Evolutionary conservation across 371 early-diverging fungal genomes (phyloP).

Genomic region (Mortierella sp.): DNA sequence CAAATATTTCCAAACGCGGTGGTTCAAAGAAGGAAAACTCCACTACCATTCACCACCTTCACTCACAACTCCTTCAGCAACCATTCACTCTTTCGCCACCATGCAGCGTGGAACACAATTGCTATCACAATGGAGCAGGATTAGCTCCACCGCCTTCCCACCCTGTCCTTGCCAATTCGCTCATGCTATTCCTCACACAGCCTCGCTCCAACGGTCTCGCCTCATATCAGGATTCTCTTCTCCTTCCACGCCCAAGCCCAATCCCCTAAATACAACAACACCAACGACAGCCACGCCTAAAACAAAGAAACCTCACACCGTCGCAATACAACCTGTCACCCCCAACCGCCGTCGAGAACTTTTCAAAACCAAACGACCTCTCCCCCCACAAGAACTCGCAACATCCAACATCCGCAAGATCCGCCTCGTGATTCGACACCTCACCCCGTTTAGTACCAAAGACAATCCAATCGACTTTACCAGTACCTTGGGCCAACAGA

Average conservation of each 20-base stretch:
- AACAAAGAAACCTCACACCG: neutral
- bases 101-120: constrained; percentile 5
- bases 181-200: neutral
- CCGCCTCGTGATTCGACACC: constrained; percentile 12
- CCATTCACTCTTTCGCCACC: neutral
- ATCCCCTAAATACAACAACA: neutral
- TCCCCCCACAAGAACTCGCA: neutral
- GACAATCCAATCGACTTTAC: neutral
- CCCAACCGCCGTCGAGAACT: neutral
- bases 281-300: neutral
- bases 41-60: too few relatives aligned
- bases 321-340: neutral
- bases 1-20: neutral
- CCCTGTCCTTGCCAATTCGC: neutral
- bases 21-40: neutral
- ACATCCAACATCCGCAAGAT: neutral
- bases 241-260: neutral
- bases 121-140: constrained; percentile 1
- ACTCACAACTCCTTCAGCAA: neutral
- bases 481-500: constrained; percentile 2
- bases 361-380: neutral
- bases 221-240: neutral
- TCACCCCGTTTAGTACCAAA: constrained; percentile 22
- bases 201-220: neutral
- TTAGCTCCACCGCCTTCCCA: neutral